Conservation (phyloP, 108 stramenopile species). For the Fragilariopsis cylindrus region DNA sequence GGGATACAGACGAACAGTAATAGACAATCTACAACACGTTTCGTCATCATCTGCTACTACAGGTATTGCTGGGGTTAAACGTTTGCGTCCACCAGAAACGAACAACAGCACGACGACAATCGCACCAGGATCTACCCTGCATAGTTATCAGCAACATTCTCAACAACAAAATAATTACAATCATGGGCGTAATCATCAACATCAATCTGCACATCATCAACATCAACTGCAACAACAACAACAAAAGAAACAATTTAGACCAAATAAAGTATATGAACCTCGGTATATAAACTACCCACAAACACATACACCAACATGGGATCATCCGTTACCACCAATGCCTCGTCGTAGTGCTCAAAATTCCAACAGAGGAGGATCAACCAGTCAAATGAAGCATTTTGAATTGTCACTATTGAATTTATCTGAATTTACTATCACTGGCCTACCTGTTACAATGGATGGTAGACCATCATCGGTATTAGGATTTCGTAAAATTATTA, state of each 20-base stretch:
- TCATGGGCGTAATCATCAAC: not conserved
- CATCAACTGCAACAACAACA: constrained; percentile 4
- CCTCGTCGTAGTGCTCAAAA: not conserved
- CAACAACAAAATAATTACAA: not conserved
- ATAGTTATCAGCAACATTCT: constrained; percentile 11
- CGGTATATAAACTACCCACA: constrained; percentile 17
- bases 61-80: not conserved
- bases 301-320: constrained; percentile 35
- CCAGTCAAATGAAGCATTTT: constrained; percentile 11
- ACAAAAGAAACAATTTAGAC: not conserved
- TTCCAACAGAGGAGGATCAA: not conserved
- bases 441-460: constrained; percentile 36
- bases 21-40: not conserved
- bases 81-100: not conserved
- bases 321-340: constrained; percentile 16
- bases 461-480: constrained; percentile 30
- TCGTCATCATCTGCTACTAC: not conserved
- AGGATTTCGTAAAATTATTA: constrained; percentile 61
- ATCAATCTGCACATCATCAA: not conserved
- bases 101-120: not conserved
- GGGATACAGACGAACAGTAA: not conserved
- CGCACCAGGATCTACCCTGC: not conserved
- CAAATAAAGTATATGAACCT: constrained; percentile 2
- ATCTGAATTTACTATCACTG: constrained; percentile 74
- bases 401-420: constrained; percentile 67